Evolutionary conservation across 805 yeast species (phyloP).

Genomic region (Candida maris): DNA sequence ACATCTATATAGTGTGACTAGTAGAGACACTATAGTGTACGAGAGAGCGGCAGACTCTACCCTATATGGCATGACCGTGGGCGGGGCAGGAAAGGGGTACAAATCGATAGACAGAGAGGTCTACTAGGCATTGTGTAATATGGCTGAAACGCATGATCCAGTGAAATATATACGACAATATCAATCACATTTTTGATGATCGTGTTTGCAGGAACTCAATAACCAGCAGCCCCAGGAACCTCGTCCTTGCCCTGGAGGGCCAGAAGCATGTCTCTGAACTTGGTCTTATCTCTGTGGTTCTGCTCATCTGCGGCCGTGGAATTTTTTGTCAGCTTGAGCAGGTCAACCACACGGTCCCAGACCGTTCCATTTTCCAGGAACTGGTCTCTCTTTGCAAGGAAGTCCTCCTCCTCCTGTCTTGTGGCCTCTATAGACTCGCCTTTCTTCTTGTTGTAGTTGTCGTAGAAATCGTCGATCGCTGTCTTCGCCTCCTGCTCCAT

Average conservation of each 20-base stretch:
- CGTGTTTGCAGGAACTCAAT: no score
- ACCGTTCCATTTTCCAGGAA: slow-evolving; percentile 47
- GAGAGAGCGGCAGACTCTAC: no score
- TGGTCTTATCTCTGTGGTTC: slow-evolving; percentile 45
- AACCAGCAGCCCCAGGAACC: slow-evolving; percentile 57
- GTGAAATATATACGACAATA: no score
- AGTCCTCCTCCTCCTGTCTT: slow-evolving; percentile 64
- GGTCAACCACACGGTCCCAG: slow-evolving; percentile 54
- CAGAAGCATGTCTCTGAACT: slow-evolving; percentile 48
- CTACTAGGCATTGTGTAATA: no score
- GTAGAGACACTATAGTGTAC: no score
- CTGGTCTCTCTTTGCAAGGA: slow-evolving; percentile 69
- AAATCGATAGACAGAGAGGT: no score
- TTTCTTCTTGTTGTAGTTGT: slow-evolving; percentile 80
- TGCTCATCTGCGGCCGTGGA: slow-evolving; percentile 32
- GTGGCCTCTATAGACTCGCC: slow-evolving; percentile 64
- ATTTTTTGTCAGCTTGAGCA: slow-evolving; percentile 35
- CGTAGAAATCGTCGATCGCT: slow-evolving; percentile 88
- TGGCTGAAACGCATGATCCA: no score
- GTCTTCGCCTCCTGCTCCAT: slow-evolving; percentile 73
- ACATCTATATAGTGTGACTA: no score
- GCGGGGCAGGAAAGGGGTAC: no score
- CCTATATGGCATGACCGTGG: no score
- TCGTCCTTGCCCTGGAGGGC: slow-evolving; percentile 53
- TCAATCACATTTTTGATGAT: no score